Percentiles rank a stretch among this genome's conserved stretches.
These are phyloP conservation scores for Clonostachys chloroleuca DNA, from an alignment of 2,329 filamentous ascomycete genomes.

Conservation along the genomic window DNA sequence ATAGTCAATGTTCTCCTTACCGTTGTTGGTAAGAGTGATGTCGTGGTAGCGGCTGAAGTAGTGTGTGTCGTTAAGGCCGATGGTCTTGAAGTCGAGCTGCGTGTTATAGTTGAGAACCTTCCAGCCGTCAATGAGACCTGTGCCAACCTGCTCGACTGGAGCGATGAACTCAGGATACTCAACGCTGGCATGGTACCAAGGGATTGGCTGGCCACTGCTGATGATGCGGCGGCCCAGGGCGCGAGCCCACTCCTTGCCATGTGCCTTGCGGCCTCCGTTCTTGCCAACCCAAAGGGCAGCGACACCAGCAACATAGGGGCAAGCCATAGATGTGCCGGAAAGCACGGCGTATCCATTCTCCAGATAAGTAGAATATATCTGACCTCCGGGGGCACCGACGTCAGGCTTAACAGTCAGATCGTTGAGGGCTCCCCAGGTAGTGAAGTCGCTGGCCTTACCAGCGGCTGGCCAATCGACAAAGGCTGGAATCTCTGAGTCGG, in stretches of 20 bases:
- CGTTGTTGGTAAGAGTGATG: conserved; percentile 29
- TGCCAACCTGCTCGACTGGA: conserved; percentile 33
- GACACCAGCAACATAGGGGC: conserved; percentile 34
- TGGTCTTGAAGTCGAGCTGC: conserved; percentile 25
- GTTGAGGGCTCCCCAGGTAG: conserved; percentile 35
- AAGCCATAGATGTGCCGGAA: conserved; percentile 41
- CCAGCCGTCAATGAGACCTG: conserved; percentile 36
- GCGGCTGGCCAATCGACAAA: conserved; percentile 15
- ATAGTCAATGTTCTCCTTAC: conserved; percentile 25
- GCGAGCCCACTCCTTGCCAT: conserved; percentile 8
- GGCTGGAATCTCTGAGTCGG: conserved; percentile 12
- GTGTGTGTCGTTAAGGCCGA: conserved; percentile 39
- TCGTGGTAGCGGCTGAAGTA: conserved; percentile 19
- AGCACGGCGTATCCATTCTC: conserved; percentile 13
- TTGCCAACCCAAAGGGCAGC: conserved; percentile 14
- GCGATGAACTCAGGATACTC: conserved; percentile 14
- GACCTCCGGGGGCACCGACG: conserved; percentile 33
- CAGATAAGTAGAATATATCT: conserved; percentile 34
- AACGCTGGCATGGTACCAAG: conserved; percentile 1
- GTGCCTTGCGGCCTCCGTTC: conserved; percentile 10
- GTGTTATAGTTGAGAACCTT: conserved; percentile 35
- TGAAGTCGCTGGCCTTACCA: conserved; percentile 29
- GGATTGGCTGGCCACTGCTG: conserved; percentile 5
- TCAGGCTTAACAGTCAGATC: conserved; percentile 37
- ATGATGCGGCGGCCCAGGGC: conserved; percentile 7